Base-by-base conservation (phyloP, 2,329 filamentous ascomycete species). In the Cordyceps pruinosa region DNA sequence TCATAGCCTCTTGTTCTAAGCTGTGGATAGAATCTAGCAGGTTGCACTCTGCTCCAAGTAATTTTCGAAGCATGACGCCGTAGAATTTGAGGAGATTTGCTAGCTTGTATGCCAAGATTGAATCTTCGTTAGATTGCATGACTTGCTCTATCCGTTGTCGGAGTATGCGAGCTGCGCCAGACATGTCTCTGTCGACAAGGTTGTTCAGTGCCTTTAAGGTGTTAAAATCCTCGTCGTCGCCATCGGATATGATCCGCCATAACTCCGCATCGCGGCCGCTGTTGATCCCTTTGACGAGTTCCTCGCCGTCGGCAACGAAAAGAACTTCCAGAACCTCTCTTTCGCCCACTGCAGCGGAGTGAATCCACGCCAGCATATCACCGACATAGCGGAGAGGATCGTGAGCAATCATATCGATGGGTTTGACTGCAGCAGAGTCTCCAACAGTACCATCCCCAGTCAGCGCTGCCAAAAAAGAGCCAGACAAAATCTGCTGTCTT, bases 291-390 rank as follows among this genome's bases (percentile, higher is more conserved):
- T 85, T 89, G 26, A 88, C 87, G 57, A 97, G 89, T 65, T 96
- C 90, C 61, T 94, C 89, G 2, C 89, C 92, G 61, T 97, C 92
- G 0, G 88, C 87, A 42, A 97, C 86, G 67, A 99, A 99, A 1
- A 99, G 77, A 2, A 90, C 85, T 69, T 97, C 93, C 6, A 99
- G 78, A 0, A 92, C 91, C 71, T 99, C 94, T 53, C 89, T 83
- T 71, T 99, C 94, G 32, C 93, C 95, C 1, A 99, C 94, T 0
- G 93, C 87, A 3, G 92, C 89, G 0, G 94, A 96, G 69, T 99
- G 94, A 6, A 88, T 85, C 94, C 94, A 99, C 5, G 94, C 94
- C 15, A 99, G 80, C 92, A 99, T 99, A 68, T 99, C 94, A 54
- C 94, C 91, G 3, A 95, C 85, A 69, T 97, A 97, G 21, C 94